Conservation (phyloP, 2,329 filamentous ascomycete genomes). For the Trichoderma atrobrunneum region DNA sequence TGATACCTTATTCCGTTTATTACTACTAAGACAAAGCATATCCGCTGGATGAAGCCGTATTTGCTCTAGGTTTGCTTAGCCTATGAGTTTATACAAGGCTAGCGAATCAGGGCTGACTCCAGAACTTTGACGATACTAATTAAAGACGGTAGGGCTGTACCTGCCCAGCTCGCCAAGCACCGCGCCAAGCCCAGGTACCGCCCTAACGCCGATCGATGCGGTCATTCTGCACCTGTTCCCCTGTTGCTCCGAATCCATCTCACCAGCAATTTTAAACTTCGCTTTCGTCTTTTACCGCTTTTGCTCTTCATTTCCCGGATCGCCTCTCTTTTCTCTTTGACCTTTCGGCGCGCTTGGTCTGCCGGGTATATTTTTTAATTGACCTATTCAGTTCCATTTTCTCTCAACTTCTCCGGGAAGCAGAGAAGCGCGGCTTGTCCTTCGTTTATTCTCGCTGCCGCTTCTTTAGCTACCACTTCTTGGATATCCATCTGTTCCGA, state of each 20-base stretch:
- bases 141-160: not conserved
- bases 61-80: not conserved
- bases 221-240: not conserved
- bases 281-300: slow-evolving; percentile 11
- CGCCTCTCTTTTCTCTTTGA: not conserved
- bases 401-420: not conserved
- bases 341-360: not conserved
- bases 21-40: not conserved
- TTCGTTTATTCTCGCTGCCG: not conserved
- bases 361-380: not conserved
- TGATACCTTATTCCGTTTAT: not conserved
- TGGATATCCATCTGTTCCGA: slow-evolving; percentile 7
- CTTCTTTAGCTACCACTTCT: not conserved
- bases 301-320: not conserved
- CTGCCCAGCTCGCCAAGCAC: not conserved
- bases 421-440: not conserved
- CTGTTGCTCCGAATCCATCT: slow-evolving; percentile 11
- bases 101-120: not conserved
- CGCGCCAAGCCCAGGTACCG: not conserved
- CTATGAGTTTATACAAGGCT: not conserved
- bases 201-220: slow-evolving; percentile 6
- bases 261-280: slow-evolving; percentile 15
- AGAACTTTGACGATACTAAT: not conserved
- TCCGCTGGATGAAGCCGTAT: not conserved
- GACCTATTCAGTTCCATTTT: not conserved